Conservation (phyloP, 305 asterid genomes). For the Vinca major region DNA sequence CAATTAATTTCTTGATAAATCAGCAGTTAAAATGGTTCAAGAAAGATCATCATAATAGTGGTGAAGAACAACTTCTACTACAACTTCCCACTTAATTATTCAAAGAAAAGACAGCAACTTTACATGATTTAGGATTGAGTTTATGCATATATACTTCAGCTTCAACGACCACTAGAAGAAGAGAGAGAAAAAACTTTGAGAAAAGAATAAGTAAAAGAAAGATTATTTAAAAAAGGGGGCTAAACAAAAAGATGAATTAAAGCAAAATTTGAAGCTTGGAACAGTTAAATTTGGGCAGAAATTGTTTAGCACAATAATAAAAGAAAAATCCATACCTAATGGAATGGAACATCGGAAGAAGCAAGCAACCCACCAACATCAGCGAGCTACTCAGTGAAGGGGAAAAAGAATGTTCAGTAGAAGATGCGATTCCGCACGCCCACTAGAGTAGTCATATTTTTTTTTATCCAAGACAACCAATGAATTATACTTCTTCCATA, state of each 20-base stretch:
- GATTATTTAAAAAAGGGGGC: neutral
- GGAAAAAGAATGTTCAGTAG: neutral
- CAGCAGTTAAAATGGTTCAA: neutral
- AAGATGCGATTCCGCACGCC: conserved; percentile 12
- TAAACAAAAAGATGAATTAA: neutral
- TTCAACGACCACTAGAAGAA: neutral
- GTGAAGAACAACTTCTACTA: no score
- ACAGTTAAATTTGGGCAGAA: neutral
- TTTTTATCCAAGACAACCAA: neutral
- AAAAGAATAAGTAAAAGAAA: neutral
- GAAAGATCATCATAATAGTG: no score
- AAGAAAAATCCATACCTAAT: neutral
- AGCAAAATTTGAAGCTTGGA: neutral
- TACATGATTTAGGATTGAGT: neutral
- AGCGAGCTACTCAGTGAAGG: neutral
- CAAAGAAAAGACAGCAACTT: conserved; percentile 4
- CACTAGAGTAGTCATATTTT: no score
- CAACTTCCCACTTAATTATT: no score
- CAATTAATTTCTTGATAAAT: neutral
- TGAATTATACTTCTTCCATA: no score
- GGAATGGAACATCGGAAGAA: neutral
- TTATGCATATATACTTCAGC: neutral
- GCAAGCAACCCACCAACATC: neutral
- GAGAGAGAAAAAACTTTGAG: neutral
- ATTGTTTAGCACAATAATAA: no score